Conservation (phyloP, 768 basidiomycete genomes). For the Leccinum boreale region DNA sequence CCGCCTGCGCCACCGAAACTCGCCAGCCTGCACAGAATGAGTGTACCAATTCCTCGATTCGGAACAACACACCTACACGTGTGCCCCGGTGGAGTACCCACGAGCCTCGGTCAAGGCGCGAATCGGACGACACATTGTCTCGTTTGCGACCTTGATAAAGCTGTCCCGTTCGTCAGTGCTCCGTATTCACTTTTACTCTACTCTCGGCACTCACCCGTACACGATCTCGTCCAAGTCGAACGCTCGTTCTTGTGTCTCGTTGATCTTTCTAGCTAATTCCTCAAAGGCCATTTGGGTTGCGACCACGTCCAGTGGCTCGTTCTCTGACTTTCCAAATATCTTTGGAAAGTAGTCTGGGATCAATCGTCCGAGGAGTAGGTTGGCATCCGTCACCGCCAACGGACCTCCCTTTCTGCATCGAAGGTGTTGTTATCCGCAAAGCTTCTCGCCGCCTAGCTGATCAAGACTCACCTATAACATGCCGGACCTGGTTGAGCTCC, state of each 20-base stretch:
- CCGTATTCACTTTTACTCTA: too few relatives aligned
- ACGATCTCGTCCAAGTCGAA: conserved; percentile 80
- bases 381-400: conserved; percentile 90
- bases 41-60: not conserved
- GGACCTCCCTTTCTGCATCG: conserved; percentile 79
- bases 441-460: not conserved
- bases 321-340: conserved; percentile 88
- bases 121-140: conserved; percentile 94
- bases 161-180: conserved; percentile 35
- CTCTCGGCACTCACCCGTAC: conserved; percentile 58
- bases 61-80: conserved; percentile 42
- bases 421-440: not conserved
- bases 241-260: conserved; percentile 54
- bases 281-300: conserved; percentile 71
- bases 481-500: conserved; percentile 93
- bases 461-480: conserved; percentile 67
- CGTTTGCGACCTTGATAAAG: conserved; percentile 94
- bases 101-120: conserved; percentile 87
- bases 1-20: conserved; percentile 91
- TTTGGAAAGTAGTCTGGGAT: conserved; percentile 92
- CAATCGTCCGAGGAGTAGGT: conserved; percentile 83
- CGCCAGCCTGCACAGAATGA: conserved; percentile 50
- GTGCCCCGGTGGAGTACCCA: conserved; percentile 78
- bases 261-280: conserved; percentile 65
- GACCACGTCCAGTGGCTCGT: conserved; percentile 75